Conservation (phyloP, 208 protist genomes). For the Acanthamoeba lenticulata region DNA sequence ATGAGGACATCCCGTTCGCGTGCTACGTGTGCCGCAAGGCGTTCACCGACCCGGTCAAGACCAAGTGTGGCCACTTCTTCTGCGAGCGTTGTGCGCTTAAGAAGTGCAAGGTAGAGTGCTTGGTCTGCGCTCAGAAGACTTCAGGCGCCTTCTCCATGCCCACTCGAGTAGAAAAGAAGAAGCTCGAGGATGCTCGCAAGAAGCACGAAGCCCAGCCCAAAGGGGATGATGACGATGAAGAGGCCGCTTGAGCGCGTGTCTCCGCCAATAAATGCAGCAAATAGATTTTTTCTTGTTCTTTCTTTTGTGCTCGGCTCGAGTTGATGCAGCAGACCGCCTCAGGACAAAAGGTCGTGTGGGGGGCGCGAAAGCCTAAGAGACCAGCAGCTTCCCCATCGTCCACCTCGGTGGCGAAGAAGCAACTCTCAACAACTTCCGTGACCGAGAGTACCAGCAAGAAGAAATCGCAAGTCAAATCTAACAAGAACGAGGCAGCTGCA, state of each 20-base stretch:
- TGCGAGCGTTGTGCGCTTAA: slow-evolving; percentile 88
- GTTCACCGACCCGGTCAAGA: slow-evolving; percentile 87
- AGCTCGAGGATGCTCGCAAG: slow-evolving; percentile 3
- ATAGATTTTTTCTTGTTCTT: background rate
- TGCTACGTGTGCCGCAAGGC: slow-evolving; percentile 88
- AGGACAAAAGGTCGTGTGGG: background rate
- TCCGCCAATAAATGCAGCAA: background rate
- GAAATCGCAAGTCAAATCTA: too few species aligned
- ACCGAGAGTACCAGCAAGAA: slow-evolving; percentile 42
- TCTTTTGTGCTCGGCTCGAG: background rate
- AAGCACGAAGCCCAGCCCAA: background rate
- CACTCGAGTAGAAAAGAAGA: background rate
- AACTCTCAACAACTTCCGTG: slow-evolving; percentile 23
- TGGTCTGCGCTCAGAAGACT: background rate
- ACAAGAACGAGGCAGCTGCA: background rate
- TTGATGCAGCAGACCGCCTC: background rate
- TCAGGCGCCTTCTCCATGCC: background rate
- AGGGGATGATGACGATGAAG: background rate
- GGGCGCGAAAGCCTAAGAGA: background rate
- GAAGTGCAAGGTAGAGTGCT: background rate
- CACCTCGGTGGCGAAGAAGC: background rate
- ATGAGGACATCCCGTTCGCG: slow-evolving; percentile 89
- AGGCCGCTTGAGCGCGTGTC: background rate
- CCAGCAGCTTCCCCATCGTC: background rate
- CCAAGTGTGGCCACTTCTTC: slow-evolving; percentile 89